Base-by-base conservation (phyloP, 108 stramenopile genomes). In the Stephanodiscus minutulus region DNA sequence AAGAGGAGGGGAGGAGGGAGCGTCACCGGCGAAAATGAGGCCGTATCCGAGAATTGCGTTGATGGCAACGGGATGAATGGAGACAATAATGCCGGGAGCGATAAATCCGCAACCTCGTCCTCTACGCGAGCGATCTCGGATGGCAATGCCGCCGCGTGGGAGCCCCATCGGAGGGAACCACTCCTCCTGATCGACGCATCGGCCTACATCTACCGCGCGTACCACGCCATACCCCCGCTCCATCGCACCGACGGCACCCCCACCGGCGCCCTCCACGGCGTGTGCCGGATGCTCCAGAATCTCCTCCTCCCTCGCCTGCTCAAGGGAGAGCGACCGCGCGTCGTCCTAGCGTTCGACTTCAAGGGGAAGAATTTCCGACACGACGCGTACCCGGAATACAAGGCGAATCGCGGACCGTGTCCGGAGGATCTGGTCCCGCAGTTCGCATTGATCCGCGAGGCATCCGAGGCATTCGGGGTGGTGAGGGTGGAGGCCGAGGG, bases 351-450 rank as follows among this genome's bases (percentile, higher is more conserved):
- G 20, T 92, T 89, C 63, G 93, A 96, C 73, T 77, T 84, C 36
- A 75, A 70, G 20, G 87, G 83, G 3, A 44, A 57, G 17, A 91
- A 87, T 28, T 91, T 91, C 63, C 85, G 96, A 24, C 87, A 89
- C 55, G 88, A 87, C 0, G 20, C 92, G 9, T 96, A 94, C 77
- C 58, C 79, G 5, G 81, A 85, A 3, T 96, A 96, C 87, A 96
- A 96, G 69, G 91, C 83, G 8, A 87, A 96, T 73, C 77, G 93
- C 61, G 77, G 80, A 29, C 79, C 85, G 20, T 86, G 82, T 46
- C 96, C 96, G 24, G 79, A 90, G 41, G 96, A 96, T 70, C 73
- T 96, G 44, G 74, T 92, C 25, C 91, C 93, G 7, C 95, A 96
- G 68, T 94, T 96, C 73, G 81, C 67, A 11, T 74, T 94, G 10